These are phyloP conservation scores for Leishmania gerbilli DNA, from an alignment of 208 protist species.

Conservation along the genomic window DNA sequence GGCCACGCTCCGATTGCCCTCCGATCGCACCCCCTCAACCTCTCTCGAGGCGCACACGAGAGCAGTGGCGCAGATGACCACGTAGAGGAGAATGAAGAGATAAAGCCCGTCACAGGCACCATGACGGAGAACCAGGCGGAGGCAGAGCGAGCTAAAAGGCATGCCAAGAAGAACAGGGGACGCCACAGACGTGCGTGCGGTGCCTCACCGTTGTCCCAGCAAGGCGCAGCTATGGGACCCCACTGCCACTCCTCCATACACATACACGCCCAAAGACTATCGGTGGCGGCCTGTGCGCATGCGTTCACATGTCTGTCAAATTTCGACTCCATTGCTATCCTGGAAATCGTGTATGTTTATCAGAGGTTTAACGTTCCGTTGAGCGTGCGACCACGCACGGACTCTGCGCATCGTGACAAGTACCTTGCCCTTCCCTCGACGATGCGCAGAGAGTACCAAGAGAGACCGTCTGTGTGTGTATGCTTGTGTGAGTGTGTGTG, in stretches of 20 bases:
- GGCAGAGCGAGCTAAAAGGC: not conserved
- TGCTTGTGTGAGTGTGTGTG: not conserved
- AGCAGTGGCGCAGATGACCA: no score
- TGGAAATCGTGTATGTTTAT: not conserved
- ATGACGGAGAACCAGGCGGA: not conserved
- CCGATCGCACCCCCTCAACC: not conserved
- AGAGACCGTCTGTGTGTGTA: not conserved
- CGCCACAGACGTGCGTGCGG: not conserved
- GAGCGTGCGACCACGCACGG: not conserved
- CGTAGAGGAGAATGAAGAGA: not conserved
- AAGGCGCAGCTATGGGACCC: not conserved
- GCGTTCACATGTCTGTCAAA: not conserved
- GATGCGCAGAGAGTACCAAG: not conserved
- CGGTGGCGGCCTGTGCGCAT: not conserved
- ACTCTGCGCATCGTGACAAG: not conserved
- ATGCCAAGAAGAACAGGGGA: not conserved
- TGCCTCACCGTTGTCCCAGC: not conserved
- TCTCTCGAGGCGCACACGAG: not conserved
- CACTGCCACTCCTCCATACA: not conserved
- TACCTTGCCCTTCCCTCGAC: not conserved
- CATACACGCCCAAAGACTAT: not conserved
- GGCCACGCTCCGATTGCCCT: not conserved
- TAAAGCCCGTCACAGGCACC: not conserved
- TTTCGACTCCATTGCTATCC: not conserved
- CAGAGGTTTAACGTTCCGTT: not conserved